phyloP scores from a whole-genome alignment of 2,329 filamentous ascomycete species.

The Cytospora mali region DNA sequence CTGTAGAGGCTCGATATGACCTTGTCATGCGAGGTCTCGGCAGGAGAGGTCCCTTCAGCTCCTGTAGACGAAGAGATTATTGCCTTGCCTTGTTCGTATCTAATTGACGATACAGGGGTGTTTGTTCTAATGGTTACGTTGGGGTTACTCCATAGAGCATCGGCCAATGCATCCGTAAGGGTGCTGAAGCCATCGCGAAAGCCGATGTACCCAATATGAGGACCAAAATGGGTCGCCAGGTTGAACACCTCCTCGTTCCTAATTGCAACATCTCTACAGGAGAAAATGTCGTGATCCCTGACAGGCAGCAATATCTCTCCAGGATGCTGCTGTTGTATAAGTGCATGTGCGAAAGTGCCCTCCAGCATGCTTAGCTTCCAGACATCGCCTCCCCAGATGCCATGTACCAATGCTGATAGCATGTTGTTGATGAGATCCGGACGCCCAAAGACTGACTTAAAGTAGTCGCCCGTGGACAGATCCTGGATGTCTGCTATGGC shows the following conservation, averaged over 20 bases:
- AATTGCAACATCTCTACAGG: slow-evolving; percentile 25
- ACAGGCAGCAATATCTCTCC: slow-evolving; percentile 13
- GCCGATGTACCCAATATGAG: slow-evolving; percentile 42
- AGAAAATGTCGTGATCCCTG: slow-evolving; percentile 25
- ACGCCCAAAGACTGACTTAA: slow-evolving; percentile 56
- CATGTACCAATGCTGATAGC: slow-evolving; percentile 76
- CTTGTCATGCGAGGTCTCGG: slow-evolving; percentile 48
- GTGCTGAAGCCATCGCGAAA: slow-evolving; percentile 65
- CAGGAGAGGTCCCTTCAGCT: slow-evolving; percentile 14
- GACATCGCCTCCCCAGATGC: slow-evolving; percentile 90
- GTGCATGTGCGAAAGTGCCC: slow-evolving; percentile 53
- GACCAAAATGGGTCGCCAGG: slow-evolving; percentile 33
- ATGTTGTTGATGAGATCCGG: slow-evolving; percentile 68
- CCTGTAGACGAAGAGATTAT: slow-evolving; percentile 41
- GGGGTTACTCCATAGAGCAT: slow-evolving; percentile 49
- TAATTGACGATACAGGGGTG: slow-evolving; percentile 51
- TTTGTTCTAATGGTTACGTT: slow-evolving; percentile 64
- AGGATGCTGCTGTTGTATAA: slow-evolving; percentile 45
- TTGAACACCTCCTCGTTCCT: slow-evolving; percentile 27
- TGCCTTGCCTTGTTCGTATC: slow-evolving; percentile 44
- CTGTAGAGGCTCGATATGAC: slow-evolving; percentile 67
- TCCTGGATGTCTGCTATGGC: slow-evolving; percentile 49
- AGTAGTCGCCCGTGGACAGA: slow-evolving; percentile 71
- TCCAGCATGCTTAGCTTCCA: slow-evolving; percentile 75
- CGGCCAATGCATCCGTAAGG: slow-evolving; percentile 57